Evolutionary conservation across 768 basidiomycete genomes (phyloP).

Genomic region (Suillus alpinus): DNA sequence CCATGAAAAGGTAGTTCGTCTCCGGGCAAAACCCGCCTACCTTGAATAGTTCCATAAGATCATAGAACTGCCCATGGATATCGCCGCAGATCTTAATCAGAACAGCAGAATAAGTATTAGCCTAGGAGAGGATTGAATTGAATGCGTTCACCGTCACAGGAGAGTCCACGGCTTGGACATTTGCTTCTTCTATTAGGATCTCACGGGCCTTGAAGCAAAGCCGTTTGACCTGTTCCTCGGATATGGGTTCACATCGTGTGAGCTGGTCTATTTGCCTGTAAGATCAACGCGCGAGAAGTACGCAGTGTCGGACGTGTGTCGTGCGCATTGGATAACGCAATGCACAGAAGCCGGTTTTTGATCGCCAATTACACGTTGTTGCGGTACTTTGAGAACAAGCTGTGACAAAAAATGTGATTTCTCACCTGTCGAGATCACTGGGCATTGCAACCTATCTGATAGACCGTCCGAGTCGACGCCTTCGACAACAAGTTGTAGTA

Average conservation of each 20-base stretch:
- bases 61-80: slow-evolving; percentile 97
- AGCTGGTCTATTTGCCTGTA: slow-evolving; percentile 92
- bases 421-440: slow-evolving; percentile 58
- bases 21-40: slow-evolving; percentile 91
- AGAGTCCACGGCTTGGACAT: slow-evolving; percentile 93
- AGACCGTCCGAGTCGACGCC: background rate
- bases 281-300: slow-evolving; percentile 9
- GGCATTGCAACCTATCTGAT: slow-evolving; percentile 37
- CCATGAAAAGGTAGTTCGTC: slow-evolving; percentile 97
- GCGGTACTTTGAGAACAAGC: slow-evolving; percentile 9
- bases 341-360: slow-evolving; percentile 9
- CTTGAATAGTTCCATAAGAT: slow-evolving; percentile 93
- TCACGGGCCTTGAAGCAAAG: slow-evolving; percentile 95
- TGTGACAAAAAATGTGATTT: slow-evolving; percentile 26
- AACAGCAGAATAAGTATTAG: slow-evolving; percentile 9
- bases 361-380: slow-evolving; percentile 4
- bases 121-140: slow-evolving; percentile 7
- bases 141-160: slow-evolving; percentile 79
- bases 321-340: slow-evolving; percentile 17
- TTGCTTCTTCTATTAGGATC: slow-evolving; percentile 96
- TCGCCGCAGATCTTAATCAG: slow-evolving; percentile 79
- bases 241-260: slow-evolving; percentile 89
- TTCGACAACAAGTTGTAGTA: slow-evolving; percentile 8
- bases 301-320: slow-evolving; percentile 3
- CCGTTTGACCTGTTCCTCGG: slow-evolving; percentile 93